phyloP scores from a whole-genome alignment of 2,329 filamentous ascomycete species.

The Xylaria sp. region DNA sequence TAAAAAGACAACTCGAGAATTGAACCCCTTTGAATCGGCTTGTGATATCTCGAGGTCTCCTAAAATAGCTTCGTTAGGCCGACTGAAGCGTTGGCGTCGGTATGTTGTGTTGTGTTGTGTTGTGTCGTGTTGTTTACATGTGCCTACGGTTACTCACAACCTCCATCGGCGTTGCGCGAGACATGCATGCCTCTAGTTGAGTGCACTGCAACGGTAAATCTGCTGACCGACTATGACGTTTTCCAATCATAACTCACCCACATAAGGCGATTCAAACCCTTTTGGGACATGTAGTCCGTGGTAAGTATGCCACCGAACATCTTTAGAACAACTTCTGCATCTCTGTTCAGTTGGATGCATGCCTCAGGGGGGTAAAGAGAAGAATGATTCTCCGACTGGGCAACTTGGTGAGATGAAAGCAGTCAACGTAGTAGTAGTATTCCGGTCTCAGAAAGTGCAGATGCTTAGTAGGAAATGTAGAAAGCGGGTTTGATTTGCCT shows the following conservation, averaged over 20 bases:
- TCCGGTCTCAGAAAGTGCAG: conserved; percentile 14
- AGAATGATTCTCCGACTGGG: not conserved
- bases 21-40: not conserved
- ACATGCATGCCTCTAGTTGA: conserved; percentile 27
- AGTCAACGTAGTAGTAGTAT: conserved; percentile 1
- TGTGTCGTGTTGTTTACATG: conserved; percentile 1
- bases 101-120: not conserved
- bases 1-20: conserved; percentile 15
- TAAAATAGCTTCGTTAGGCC: conserved; percentile 18
- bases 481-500: conserved; percentile 3
- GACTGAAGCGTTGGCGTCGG: not conserved
- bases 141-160: conserved; percentile 3
- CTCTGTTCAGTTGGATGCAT: conserved; percentile 9
- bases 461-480: conserved; percentile 1
- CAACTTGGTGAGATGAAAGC: not conserved
- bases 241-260: conserved; percentile 9
- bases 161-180: conserved; percentile 27
- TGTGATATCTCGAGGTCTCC: conserved; percentile 8
- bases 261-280: not conserved
- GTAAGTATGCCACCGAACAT: conserved; percentile 17
- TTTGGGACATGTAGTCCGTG: not conserved
- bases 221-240: conserved; percentile 6
- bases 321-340: conserved; percentile 2
- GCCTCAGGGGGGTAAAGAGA: not conserved
- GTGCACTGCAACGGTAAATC: conserved; percentile 11